Base-by-base conservation (phyloP, 805 yeast genomes). In the Kluyveromyces aestuarii region DNA sequence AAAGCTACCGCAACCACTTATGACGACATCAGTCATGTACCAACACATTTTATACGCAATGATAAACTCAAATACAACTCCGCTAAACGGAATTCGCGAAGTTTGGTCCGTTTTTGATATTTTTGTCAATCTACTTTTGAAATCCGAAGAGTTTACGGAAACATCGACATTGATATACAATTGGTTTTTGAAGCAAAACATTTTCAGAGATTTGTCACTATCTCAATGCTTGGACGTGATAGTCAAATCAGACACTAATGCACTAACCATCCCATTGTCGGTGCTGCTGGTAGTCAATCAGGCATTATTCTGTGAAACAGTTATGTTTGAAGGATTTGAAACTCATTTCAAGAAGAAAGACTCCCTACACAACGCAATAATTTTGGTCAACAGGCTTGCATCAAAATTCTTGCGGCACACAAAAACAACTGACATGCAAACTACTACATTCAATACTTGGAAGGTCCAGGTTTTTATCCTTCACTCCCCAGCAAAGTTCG, bases 91-190 rank as follows among this genome's bases (percentile, higher is more conserved):
- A 30, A 30, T 9, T 14, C 25, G 16, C 9, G 55, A 54, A 39
- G 40, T 47, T 3, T 53, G 56, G 58, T 17, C 47, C 14, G 48
- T 49, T 6, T 53, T 55, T 36, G 52, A 53, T 35, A 40, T 47
- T 16, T 55, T 55, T 52, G 55, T 50, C 8, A 42, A 44, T 13
- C 45, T 55, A 39, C 36, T 53, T 42, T 25, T 55, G 10, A n/a
- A 43, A 18, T 40, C 49, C 6, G 46, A 48, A 25, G 48, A 44
- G 19, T 50, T 43, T 21, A 50, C 40, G 18, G 51, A 48, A 35
- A 27, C 44, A n/a, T 48, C 51, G 8, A 41, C 46, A 36, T 30
- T 46, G 3, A 38, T 50, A 9, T 48, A 45, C 35, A 47, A 40
- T 16, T 50, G 53, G 53, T 50, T 50, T 35, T 21, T 42, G 16